A percentile compares a stretch with the other conserved stretches of the same genome.
Conservation (phyloP, 805 yeast species). For the Ogataea methanolica region DNA sequence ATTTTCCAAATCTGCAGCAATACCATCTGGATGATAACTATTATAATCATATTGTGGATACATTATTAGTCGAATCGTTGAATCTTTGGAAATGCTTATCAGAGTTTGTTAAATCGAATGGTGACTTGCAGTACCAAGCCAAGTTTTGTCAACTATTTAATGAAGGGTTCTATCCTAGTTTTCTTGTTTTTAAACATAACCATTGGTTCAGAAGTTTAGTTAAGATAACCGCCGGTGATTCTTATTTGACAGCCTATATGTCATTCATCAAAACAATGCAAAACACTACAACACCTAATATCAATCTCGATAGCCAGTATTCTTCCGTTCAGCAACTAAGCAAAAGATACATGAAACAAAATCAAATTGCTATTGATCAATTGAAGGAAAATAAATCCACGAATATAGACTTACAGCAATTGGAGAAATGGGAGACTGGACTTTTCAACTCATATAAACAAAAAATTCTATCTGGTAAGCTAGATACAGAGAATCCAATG, state of each 20-base stretch:
- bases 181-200: slow-evolving; percentile 19
- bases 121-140: slow-evolving; percentile 6
- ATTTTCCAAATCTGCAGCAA: slow-evolving; percentile 11
- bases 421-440: slow-evolving; percentile 5
- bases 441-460: slow-evolving; percentile 9
- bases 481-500: slow-evolving; percentile 19
- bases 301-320: slow-evolving; percentile 1
- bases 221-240: slow-evolving; percentile 8
- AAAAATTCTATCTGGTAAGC: slow-evolving; percentile 14
- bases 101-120: slow-evolving; percentile 4
- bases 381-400: no score
- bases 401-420: slow-evolving; percentile 2
- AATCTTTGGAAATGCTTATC: slow-evolving; percentile 10
- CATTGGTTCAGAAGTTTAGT: slow-evolving; percentile 19
- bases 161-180: slow-evolving; percentile 10
- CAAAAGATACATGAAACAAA: no score
- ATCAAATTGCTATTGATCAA: no score
- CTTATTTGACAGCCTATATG: slow-evolving; percentile 9
- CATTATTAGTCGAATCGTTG: slow-evolving; percentile 3
- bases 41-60: slow-evolving; percentile 13
- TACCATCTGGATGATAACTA: slow-evolving; percentile 18
- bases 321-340: no score
- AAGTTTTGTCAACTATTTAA: slow-evolving; percentile 9
- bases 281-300: slow-evolving; percentile 10
- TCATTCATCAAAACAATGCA: slow-evolving; percentile 15